These are phyloP conservation scores for Mycosphaerella sp. DNA, from an alignment of 2,329 filamentous ascomycete genomes.

Conservation along the genomic window DNA sequence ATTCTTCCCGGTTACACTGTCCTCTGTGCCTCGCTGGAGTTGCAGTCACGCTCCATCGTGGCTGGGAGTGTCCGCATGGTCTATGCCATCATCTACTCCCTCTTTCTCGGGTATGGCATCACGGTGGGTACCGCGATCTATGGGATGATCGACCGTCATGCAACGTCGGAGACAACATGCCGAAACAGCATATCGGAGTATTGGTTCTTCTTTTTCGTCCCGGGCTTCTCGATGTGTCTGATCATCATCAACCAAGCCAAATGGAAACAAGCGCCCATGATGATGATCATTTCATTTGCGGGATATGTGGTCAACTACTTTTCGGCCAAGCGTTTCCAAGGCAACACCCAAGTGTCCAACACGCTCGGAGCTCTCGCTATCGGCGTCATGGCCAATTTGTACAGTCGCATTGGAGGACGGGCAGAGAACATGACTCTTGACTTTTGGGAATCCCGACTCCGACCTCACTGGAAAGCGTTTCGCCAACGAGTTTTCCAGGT, in stretches of 20 bases:
- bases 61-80: constrained; percentile 49
- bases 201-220: constrained; percentile 65
- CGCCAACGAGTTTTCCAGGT: constrained; percentile 29
- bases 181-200: constrained; percentile 44
- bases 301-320: constrained; percentile 75
- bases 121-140: constrained; percentile 47
- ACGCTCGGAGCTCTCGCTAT: constrained; percentile 71
- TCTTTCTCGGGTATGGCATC: constrained; percentile 49
- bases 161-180: constrained; percentile 42
- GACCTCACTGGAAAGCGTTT: constrained; percentile 34
- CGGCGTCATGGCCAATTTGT: constrained; percentile 71
- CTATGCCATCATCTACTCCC: constrained; percentile 49
- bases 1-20: constrained; percentile 49
- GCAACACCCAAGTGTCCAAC: constrained; percentile 68
- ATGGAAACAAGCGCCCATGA: constrained; percentile 69
- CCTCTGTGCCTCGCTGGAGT: constrained; percentile 45
- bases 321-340: constrained; percentile 58
- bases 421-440: constrained; percentile 52
- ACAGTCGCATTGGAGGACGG: constrained; percentile 60
- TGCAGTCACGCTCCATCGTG: constrained; percentile 45
- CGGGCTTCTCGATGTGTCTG: constrained; percentile 65
- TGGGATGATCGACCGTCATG: constrained; percentile 44
- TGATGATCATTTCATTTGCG: constrained; percentile 65
- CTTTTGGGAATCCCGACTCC: constrained; percentile 48
- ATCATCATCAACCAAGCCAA: constrained; percentile 77